A percentile compares a stretch with the other conserved stretches of the same genome.
These are phyloP conservation scores for Entomortierella chlamydospora DNA, from an alignment of 192 early-diverging fungal genomes.

Conservation along the genomic window DNA sequence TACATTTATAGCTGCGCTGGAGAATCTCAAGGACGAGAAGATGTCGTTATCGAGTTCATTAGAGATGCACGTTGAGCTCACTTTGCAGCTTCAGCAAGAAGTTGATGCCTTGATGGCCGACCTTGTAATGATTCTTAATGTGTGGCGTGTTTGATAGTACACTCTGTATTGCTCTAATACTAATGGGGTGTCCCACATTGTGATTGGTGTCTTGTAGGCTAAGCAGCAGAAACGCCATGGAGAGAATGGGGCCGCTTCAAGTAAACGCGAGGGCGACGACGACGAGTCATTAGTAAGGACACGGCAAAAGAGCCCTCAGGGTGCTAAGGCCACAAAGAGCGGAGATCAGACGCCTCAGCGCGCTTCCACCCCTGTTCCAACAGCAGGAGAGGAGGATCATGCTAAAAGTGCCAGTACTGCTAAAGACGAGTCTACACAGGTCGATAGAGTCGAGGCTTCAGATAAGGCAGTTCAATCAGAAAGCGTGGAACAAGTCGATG, in stretches of 20 bases:
- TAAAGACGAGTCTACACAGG: conserved; percentile 40
- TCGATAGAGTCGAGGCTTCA: conserved; percentile 14
- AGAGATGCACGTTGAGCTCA: conserved; percentile 42
- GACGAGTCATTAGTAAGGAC: conserved; percentile 10
- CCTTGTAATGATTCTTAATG: conserved; percentile 6
- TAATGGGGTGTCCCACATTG: no score
- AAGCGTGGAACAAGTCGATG: conserved; percentile 16
- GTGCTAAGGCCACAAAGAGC: background rate
- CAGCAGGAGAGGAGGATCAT: background rate
- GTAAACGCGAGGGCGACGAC: conserved; percentile 1
- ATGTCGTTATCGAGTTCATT: conserved; percentile 30
- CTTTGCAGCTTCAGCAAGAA: conserved; percentile 47
- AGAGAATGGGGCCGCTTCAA: conserved; percentile 4
- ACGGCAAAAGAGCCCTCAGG: conserved; percentile 5
- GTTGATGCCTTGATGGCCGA: conserved; percentile 17
- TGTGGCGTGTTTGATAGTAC: background rate
- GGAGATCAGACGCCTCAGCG: conserved; percentile 26
- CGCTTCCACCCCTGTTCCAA: conserved; percentile 28
- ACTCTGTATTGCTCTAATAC: background rate
- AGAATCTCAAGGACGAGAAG: conserved; percentile 36
- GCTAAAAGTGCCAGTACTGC: background rate
- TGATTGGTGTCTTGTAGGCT: background rate
- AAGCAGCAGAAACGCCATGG: conserved; percentile 8
- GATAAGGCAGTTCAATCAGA: conserved; percentile 48
- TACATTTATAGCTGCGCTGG: conserved; percentile 22